Conservation (phyloP, 1,284 basidiomycete genomes). For the Taiwanofungus camphoratus region DNA sequence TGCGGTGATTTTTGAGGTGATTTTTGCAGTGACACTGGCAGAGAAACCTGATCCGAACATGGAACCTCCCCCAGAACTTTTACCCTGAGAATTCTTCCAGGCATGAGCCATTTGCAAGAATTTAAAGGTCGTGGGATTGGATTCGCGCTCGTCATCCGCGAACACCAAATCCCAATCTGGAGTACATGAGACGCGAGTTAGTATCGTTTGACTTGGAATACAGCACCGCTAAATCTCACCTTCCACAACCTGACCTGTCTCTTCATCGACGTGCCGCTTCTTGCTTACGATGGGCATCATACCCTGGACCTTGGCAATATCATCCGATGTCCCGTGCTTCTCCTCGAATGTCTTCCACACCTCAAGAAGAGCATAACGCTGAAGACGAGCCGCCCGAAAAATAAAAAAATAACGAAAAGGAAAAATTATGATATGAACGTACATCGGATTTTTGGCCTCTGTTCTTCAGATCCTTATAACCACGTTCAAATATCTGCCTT, state of each 20-base stretch:
- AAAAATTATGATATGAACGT: slow-evolving; percentile 19
- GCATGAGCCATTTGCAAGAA: slow-evolving; percentile 91
- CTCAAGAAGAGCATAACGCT: slow-evolving; percentile 86
- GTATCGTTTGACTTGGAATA: slow-evolving; percentile 38
- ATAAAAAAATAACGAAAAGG: neutral
- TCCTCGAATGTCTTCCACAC: slow-evolving; percentile 93
- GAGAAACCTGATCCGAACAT: too few relatives aligned
- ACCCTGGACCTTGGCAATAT: slow-evolving; percentile 73
- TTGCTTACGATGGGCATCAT: slow-evolving; percentile 92
- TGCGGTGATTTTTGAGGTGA: too few relatives aligned
- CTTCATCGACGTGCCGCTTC: slow-evolving; percentile 76
- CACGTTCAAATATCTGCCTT: slow-evolving; percentile 76
- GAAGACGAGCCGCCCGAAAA: too few relatives aligned
- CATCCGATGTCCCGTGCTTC: slow-evolving; percentile 63
- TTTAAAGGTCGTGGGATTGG: slow-evolving; percentile 89
- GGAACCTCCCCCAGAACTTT: too few relatives aligned
- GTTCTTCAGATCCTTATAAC: slow-evolving; percentile 78
- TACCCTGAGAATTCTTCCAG: slow-evolving; percentile 51
- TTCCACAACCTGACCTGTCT: slow-evolving; percentile 77
- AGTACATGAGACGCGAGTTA: slow-evolving; percentile 1
- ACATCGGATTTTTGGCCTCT: slow-evolving; percentile 86
- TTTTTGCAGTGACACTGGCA: too few relatives aligned
- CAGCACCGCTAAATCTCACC: too few relatives aligned
- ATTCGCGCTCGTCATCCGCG: slow-evolving; percentile 89
- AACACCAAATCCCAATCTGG: slow-evolving; percentile 93